These are phyloP conservation scores for Pythium plurisporium DNA, from an alignment of 352 stramenopile species.

Conservation along the genomic window DNA sequence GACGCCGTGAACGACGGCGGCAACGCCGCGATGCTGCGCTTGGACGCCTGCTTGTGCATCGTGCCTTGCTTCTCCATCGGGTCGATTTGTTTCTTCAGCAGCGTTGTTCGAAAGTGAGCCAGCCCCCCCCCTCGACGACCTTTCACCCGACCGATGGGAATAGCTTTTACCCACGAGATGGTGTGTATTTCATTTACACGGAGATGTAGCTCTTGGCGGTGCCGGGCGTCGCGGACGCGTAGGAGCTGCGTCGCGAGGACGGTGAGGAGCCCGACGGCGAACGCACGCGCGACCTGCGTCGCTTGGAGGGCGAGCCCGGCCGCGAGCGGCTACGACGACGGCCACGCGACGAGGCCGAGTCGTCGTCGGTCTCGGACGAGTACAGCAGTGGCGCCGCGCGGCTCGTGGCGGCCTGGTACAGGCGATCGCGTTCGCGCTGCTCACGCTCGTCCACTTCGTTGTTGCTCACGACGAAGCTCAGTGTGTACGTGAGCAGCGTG, in stretches of 20 bases:
- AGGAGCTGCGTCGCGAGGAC: conserved; percentile 6
- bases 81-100: too few species aligned
- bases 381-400: background rate
- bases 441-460: conserved; percentile 30
- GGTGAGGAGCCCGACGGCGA: conserved; percentile 20
- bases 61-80: conserved; percentile 17
- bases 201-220: conserved; percentile 8
- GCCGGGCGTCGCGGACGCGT: background rate
- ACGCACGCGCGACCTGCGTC: background rate
- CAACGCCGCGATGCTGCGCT: background rate
- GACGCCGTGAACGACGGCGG: conserved; percentile 6
- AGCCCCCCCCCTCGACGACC: too few species aligned
- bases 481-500: conserved; percentile 43
- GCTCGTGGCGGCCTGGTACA: conserved; percentile 12
- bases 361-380: background rate
- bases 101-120: too few species aligned
- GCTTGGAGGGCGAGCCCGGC: conserved; percentile 5
- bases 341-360: background rate
- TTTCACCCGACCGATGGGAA: too few species aligned
- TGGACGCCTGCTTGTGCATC: conserved; percentile 8
- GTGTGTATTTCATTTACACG: too few species aligned
- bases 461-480: conserved; percentile 52
- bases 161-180: too few species aligned
- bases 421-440: conserved; percentile 19
- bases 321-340: conserved; percentile 10